phyloP scores from a whole-genome alignment of 2,329 filamentous ascomycete genomes.

The Trichoderma sp. region DNA sequence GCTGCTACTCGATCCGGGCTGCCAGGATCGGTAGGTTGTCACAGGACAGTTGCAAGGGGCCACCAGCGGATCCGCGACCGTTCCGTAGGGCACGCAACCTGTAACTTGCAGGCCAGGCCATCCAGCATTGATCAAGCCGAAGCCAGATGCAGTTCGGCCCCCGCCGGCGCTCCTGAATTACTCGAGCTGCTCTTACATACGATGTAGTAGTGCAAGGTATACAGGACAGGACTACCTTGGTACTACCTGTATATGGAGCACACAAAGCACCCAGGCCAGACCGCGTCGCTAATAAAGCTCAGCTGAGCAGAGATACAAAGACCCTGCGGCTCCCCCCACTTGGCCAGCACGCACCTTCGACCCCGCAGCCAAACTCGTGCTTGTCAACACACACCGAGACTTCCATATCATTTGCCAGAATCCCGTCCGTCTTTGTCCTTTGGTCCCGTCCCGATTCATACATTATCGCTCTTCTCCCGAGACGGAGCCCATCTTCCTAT shows the following conservation, averaged over 20 bases:
- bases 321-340: neutral
- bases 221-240: too few species aligned
- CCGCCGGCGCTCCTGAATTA: conserved; percentile 13
- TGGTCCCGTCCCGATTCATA: neutral
- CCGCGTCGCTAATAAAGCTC: neutral
- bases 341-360: conserved; percentile 7
- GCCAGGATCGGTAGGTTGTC: conserved; percentile 6
- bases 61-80: neutral
- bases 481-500: neutral
- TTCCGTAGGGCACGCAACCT: neutral
- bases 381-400: conserved; percentile 11
- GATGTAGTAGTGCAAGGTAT: neutral
- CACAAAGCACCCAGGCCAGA: neutral
- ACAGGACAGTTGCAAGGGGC: conserved; percentile 15
- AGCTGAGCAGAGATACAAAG: conserved; percentile 9
- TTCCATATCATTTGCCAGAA: neutral
- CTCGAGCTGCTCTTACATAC: neutral
- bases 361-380: conserved; percentile 15
- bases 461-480: neutral
- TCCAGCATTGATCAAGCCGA: neutral
- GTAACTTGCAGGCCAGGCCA: neutral
- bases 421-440: neutral
- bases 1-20: neutral
- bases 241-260: too few species aligned
- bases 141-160: neutral